phyloP scores from a whole-genome alignment of 2,329 filamentous ascomycete species.

The Grosmannia serpens region DNA sequence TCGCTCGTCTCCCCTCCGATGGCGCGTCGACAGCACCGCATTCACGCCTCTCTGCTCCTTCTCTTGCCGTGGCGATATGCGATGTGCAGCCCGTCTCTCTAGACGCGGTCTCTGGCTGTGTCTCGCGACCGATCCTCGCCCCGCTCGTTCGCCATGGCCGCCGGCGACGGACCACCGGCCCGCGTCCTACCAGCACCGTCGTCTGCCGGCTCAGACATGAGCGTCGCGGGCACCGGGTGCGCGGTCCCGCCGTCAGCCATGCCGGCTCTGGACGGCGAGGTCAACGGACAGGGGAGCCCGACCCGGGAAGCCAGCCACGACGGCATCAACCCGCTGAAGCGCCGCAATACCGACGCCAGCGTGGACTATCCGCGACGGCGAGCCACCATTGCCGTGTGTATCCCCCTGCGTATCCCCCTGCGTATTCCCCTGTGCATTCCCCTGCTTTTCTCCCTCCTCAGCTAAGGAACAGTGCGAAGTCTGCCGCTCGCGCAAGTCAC shows the following conservation, averaged over 20 bases:
- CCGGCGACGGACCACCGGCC: not conserved
- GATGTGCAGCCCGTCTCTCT: not conserved
- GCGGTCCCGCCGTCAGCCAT: not conserved
- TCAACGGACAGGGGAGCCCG: conserved; percentile 16
- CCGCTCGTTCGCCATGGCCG: not conserved
- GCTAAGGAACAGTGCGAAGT: conserved; percentile 55
- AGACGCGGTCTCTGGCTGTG: not conserved
- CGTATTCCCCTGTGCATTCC: too few relatives aligned
- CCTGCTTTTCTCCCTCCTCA: conserved; percentile 10
- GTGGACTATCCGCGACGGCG: conserved; percentile 53
- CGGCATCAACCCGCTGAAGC: conserved; percentile 46
- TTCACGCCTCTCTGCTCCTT: too few relatives aligned
- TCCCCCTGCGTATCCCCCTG: conserved; percentile 6
- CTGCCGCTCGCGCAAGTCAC: conserved; percentile 67
- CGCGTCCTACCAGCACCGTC: not conserved
- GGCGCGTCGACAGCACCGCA: too few relatives aligned
- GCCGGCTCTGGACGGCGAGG: not conserved
- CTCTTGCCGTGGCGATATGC: not conserved
- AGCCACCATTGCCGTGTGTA: conserved; percentile 52
- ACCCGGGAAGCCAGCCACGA: conserved; percentile 29
- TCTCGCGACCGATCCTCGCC: not conserved
- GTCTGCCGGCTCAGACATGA: not conserved
- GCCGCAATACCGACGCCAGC: conserved; percentile 48
- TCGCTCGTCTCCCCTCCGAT: too few relatives aligned
- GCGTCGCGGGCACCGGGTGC: not conserved